phyloP scores from a whole-genome alignment of 139 green algal genomes.

The Coccomyxa sp. region DNA sequence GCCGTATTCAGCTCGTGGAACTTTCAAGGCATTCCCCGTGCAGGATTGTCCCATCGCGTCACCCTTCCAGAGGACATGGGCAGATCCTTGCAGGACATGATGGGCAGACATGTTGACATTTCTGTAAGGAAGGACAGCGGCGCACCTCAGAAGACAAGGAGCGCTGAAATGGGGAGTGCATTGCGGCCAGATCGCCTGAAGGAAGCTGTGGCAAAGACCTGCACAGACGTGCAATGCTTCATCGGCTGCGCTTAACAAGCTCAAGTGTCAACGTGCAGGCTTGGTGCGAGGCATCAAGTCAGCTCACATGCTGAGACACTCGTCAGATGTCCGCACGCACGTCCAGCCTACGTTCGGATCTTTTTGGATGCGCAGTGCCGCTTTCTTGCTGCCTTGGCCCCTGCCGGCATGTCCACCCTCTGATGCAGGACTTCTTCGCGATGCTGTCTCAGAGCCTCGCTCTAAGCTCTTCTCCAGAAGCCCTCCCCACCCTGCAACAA shows the following conservation, averaged over 20 bases:
- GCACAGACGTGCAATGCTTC: background rate
- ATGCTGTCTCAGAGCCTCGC: background rate
- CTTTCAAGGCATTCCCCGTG: too few relatives aligned
- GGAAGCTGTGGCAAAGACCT: background rate
- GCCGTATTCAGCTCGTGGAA: too few relatives aligned
- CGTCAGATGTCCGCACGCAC: too few relatives aligned
- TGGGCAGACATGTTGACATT: too few relatives aligned
- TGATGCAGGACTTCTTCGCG: background rate
- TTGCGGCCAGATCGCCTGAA: background rate
- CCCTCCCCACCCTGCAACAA: too few relatives aligned
- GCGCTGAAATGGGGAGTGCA: background rate
- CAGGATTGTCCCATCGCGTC: too few relatives aligned
- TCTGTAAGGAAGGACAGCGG: background rate
- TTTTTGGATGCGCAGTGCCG: background rate
- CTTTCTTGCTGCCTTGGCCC: background rate
- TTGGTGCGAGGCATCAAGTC: background rate
- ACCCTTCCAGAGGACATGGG: too few relatives aligned
- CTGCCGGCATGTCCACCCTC: background rate
- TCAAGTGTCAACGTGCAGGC: background rate
- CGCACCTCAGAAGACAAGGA: background rate
- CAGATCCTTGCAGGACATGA: too few relatives aligned
- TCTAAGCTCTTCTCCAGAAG: too few relatives aligned
- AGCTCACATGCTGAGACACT: too few relatives aligned
- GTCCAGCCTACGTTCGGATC: too few relatives aligned
- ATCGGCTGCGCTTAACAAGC: background rate